Conservation (phyloP, 176 grass and related monocot genomes). For the Eremochloa ophiuroides region DNA sequence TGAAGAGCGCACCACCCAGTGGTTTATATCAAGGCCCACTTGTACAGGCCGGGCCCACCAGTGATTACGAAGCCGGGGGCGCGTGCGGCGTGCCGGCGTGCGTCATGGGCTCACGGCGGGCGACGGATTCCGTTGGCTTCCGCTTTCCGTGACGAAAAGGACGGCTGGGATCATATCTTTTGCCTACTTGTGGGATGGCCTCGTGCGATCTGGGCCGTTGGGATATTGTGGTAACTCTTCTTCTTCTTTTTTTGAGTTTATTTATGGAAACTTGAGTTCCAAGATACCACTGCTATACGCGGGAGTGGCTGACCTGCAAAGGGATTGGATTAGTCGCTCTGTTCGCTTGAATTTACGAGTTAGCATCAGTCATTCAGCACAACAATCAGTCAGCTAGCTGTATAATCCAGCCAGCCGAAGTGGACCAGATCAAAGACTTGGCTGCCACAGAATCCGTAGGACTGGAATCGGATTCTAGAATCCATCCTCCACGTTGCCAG, state of each 20-base stretch:
- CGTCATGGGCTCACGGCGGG: background rate
- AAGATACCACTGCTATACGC: background rate
- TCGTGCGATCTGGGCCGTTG: background rate
- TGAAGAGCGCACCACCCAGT: no score
- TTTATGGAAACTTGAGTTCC: background rate
- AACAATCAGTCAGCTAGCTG: no score
- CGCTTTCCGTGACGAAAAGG: background rate
- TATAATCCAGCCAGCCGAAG: no score
- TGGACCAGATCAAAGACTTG: background rate
- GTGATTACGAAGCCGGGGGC: background rate
- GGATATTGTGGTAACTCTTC: background rate
- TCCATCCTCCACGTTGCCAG: background rate
- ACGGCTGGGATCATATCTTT: background rate
- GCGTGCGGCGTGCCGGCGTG: background rate
- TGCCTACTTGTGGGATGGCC: background rate
- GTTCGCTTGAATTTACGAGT: no score
- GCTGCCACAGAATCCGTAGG: constrained; percentile 1
- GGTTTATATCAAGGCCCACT: background rate
- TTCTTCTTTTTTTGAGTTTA: no score
- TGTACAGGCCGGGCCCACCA: background rate
- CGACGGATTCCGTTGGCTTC: background rate
- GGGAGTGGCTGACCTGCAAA: background rate
- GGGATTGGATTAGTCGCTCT: background rate
- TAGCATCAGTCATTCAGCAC: no score
- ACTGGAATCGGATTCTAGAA: background rate